Evolutionary conservation across 1,284 basidiomycete genomes (phyloP), one percentile per base, ranked within the genome.

Genomic region (Grifola frondosa): DNA sequence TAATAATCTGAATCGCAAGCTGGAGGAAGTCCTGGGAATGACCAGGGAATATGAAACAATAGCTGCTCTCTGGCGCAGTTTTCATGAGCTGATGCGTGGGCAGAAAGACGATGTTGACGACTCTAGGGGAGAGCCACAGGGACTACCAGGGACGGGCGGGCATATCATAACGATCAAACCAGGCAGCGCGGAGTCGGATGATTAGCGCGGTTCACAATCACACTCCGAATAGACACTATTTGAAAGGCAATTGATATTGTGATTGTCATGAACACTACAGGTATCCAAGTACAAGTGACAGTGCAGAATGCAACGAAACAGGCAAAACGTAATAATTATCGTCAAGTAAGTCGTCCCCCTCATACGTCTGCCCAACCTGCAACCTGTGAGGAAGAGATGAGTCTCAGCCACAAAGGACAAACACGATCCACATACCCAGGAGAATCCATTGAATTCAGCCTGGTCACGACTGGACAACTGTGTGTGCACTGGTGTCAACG

Each of bases 401-500:
- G 33, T 19, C 22, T 6, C 3, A 6, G 12, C 19, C 15, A n/a
- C n/a, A 5, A 26, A 26, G 26, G 19, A 21, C 15, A 40, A 10
- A 16, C 11, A 12, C 25, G 24, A 39, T 19, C 9, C 34, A 47
- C 54, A 10, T 57, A 86, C 85, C 88, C 93, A 97, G 48, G 91
- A 94, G 76, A 98, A 98, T 19, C 93, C 93, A 50, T 89, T 86
- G 71, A 98, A 98, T 68, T 97, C 94, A 51, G 85, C 80, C 69
- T 99, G 97, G 62, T 99, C 95, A 50, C 87, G 84, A 30, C 88
- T 67, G n/a, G 90, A 91, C 50, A 99, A 70, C 54, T 97, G 93
- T 23, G 90, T 91, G 61, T 99, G 95, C 21, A 99, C 97, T 7
- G 97, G 97, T 3, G 97, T 99, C 56, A 99, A 72, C 12, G 95